Evolutionary conservation across 306 rosid genomes (phyloP).

Genomic region (Luffa aegyptiaca): DNA sequence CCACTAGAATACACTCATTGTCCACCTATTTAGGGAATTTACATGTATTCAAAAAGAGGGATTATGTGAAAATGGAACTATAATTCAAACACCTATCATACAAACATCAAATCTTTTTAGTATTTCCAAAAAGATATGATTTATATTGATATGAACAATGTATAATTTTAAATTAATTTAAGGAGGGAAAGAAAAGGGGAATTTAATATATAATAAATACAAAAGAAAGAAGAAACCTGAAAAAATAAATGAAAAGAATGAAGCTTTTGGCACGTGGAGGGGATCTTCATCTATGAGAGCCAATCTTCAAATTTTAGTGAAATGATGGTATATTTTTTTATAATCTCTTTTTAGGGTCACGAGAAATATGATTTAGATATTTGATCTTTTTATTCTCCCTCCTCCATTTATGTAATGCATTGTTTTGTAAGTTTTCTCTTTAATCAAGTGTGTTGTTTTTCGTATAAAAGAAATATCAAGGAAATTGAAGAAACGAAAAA

Average conservation of each 20-base stretch:
- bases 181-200: not conserved
- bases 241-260: not conserved
- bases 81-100: not conserved
- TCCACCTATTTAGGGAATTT: not conserved
- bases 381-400: not conserved
- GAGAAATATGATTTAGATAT: not conserved
- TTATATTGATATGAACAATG: not conserved
- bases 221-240: not conserved
- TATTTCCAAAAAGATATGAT: not conserved
- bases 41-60: not conserved
- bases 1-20: not conserved
- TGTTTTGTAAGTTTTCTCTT: not conserved
- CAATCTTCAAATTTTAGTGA: not conserved
- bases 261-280: conserved; percentile 6
- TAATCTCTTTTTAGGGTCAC: not conserved
- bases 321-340: not conserved
- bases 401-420: not conserved
- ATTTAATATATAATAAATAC: conserved; percentile 3
- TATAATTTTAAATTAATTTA: not conserved
- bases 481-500: no score
- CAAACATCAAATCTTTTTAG: conserved; percentile 1
- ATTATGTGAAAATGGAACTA: not conserved
- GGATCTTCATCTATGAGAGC: conserved; percentile 1
- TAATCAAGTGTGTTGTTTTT: not conserved
- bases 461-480: not conserved